phyloP scores from a whole-genome alignment of 2,329 filamentous ascomycete species.

The Arthrobotrys musiformis region DNA sequence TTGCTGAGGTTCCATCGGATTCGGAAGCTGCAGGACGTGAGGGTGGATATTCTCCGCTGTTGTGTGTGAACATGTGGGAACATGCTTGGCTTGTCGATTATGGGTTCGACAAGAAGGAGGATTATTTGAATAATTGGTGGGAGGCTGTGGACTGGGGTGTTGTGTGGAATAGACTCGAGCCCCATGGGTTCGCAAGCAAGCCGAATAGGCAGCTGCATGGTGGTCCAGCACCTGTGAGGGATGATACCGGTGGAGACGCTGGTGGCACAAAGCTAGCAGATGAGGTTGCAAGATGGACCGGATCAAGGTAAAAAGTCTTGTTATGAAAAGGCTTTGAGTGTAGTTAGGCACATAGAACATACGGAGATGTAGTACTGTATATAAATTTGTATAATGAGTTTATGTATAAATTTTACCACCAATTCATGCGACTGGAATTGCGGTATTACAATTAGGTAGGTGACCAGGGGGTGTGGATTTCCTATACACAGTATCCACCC shows the following conservation, averaged over 20 bases:
- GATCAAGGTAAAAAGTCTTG: background rate
- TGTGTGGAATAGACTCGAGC: slow-evolving; percentile 67
- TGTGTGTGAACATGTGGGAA: slow-evolving; percentile 97
- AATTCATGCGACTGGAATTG: background rate
- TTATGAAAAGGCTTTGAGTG: too few relatives aligned
- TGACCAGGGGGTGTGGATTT: too few relatives aligned
- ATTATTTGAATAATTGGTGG: slow-evolving; percentile 87
- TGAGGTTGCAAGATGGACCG: slow-evolving; percentile 6
- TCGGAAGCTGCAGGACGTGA: slow-evolving; percentile 72
- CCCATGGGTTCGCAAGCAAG: slow-evolving; percentile 20
- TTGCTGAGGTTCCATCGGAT: slow-evolving; percentile 58
- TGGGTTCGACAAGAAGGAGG: slow-evolving; percentile 77
- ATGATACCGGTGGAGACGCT: background rate
- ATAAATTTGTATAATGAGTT: slow-evolving; percentile 17
- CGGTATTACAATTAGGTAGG: background rate
- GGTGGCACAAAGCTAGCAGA: slow-evolving; percentile 23
- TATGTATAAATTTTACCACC: slow-evolving; percentile 7
- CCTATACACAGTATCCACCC: too few relatives aligned
- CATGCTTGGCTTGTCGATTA: slow-evolving; percentile 91
- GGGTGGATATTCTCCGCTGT: slow-evolving; percentile 76
- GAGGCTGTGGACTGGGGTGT: slow-evolving; percentile 82
- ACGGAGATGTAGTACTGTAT: background rate
- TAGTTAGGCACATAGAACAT: too few relatives aligned
- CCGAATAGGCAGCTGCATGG: slow-evolving; percentile 18
- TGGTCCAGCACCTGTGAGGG: background rate